Percentiles rank a stretch among this genome's conserved stretches.
phyloP scores from a whole-genome alignment of 768 basidiomycete genomes.

The Coprinellus aureogranulatus region DNA sequence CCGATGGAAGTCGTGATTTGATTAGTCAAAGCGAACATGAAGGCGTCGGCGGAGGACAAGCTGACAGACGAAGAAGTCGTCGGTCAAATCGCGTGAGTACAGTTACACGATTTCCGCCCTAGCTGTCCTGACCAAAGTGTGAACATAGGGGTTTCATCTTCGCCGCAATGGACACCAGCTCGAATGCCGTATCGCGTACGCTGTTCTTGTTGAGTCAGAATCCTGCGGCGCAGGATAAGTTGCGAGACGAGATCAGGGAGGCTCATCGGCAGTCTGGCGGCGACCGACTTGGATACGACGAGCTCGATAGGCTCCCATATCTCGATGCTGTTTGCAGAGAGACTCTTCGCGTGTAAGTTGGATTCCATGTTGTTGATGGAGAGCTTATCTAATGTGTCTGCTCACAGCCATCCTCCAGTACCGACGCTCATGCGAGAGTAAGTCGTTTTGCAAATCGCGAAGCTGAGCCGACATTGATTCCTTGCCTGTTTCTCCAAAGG shows the following conservation, averaged over 20 bases:
- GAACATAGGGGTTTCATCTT: constrained; percentile 23
- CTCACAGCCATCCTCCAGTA: constrained; percentile 19
- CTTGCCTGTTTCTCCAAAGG: constrained; percentile 20
- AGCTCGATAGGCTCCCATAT: constrained; percentile 18
- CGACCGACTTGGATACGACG: constrained; percentile 17
- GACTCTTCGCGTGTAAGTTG: constrained; percentile 36
- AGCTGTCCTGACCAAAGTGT: neutral
- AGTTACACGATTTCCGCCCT: neutral
- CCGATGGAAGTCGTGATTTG: neutral
- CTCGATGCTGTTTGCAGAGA: constrained; percentile 27
- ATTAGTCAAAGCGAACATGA: constrained; percentile 7
- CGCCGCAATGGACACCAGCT: constrained; percentile 23
- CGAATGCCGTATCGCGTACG: constrained; percentile 17
- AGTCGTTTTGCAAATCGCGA: neutral
- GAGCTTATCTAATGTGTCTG: neutral
- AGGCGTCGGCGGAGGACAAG: constrained; percentile 26
- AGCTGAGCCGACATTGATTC: neutral
- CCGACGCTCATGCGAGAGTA: constrained; percentile 11
- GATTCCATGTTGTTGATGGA: neutral
- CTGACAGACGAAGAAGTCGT: constrained; percentile 33
- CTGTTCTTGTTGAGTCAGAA: constrained; percentile 16
- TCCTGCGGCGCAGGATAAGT: constrained; percentile 18
- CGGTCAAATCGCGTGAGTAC: constrained; percentile 33
- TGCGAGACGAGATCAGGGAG: constrained; percentile 19
- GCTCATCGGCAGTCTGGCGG: constrained; percentile 13